Conservation (phyloP, 140 eudicot species). For the Erigeron philadelphicus region DNA sequence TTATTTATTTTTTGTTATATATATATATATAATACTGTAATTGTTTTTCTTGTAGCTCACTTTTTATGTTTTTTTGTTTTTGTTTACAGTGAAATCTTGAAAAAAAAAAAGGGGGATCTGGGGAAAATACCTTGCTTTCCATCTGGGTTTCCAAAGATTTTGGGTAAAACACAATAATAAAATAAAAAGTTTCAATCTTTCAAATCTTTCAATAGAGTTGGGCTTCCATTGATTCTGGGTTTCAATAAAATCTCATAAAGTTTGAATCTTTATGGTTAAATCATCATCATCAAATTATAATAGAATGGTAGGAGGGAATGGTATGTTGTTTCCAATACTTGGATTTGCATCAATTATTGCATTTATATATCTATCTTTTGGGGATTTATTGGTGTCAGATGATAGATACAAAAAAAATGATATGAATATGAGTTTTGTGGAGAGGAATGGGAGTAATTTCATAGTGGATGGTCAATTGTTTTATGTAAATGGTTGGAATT, state of each 20-base stretch:
- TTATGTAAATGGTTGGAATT: conserved; percentile 91
- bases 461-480: conserved; percentile 66
- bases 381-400: conserved; percentile 48
- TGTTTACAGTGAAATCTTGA: conserved; percentile 25
- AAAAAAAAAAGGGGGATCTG: conserved; percentile 46
- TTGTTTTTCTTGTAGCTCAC: too few species aligned
- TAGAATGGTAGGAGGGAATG: conserved; percentile 48
- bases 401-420: conserved; percentile 38
- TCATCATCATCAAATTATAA: conserved; percentile 9
- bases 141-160: conserved; percentile 39
- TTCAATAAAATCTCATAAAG: background rate
- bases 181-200: conserved; percentile 18
- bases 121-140: conserved; percentile 35
- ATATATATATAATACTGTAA: too few species aligned
- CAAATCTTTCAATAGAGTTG: conserved; percentile 22
- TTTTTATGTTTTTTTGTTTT: background rate
- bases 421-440: conserved; percentile 61
- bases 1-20: too few species aligned
- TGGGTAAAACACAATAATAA: conserved; percentile 23
- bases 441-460: conserved; percentile 80
- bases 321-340: conserved; percentile 61
- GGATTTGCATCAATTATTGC: conserved; percentile 76
- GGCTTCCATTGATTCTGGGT: conserved; percentile 16
- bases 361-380: conserved; percentile 68
- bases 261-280: conserved; percentile 39